phyloP scores from a whole-genome alignment of 331 rosid genomes.

The Malus hybrid region DNA sequence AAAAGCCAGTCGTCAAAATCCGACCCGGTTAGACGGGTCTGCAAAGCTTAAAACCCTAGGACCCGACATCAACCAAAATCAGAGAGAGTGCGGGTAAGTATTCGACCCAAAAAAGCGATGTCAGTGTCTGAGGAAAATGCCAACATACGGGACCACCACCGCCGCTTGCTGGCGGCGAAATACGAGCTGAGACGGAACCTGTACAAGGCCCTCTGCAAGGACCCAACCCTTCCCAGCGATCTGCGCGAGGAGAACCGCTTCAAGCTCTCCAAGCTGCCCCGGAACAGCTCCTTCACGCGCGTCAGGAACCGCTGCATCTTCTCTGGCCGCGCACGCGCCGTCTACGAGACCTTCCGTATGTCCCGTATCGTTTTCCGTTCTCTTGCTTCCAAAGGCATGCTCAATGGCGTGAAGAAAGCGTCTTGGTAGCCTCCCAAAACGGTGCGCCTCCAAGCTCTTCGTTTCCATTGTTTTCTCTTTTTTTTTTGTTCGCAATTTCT shows the following conservation, averaged over 20 bases:
- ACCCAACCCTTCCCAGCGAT: slow-evolving; percentile 34
- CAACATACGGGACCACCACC: too few relatives aligned
- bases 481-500: too few relatives aligned
- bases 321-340: slow-evolving; percentile 44
- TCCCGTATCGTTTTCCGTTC: slow-evolving; percentile 53
- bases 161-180: too few relatives aligned
- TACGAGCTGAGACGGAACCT: too few relatives aligned
- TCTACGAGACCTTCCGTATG: slow-evolving; percentile 40
- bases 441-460: not conserved
- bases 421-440: slow-evolving; percentile 36
- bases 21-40: too few relatives aligned
- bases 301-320: slow-evolving; percentile 51
- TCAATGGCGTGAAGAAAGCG: slow-evolving; percentile 42
- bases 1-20: too few relatives aligned
- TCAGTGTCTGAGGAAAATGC: too few relatives aligned
- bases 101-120: too few relatives aligned
- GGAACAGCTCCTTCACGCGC: slow-evolving; percentile 54
- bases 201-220: slow-evolving; percentile 9
- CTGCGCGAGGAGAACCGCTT: slow-evolving; percentile 34
- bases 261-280: slow-evolving; percentile 39
- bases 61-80: too few relatives aligned
- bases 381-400: slow-evolving; percentile 20
- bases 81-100: too few relatives aligned
- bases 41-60: too few relatives aligned
- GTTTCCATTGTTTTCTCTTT: not conserved